Evolutionary conservation across 192 early-diverging fungal genomes (phyloP).

Genomic region (Coemansia sp.): DNA sequence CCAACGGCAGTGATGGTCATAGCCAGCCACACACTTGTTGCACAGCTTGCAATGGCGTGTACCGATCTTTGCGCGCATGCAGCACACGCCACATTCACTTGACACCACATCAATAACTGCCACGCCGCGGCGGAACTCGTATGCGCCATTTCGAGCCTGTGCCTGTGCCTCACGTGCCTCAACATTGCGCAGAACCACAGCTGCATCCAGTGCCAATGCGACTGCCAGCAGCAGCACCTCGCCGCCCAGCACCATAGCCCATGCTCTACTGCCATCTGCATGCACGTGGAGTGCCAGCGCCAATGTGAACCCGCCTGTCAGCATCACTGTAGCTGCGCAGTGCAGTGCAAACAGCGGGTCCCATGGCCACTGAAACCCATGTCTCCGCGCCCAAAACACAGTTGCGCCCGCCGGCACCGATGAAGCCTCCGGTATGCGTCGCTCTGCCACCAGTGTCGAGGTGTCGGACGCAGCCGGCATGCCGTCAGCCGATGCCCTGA

Average conservation of each 20-base stretch:
- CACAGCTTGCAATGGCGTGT: slow-evolving; percentile 57
- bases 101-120: slow-evolving; percentile 34
- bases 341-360: slow-evolving; percentile 49
- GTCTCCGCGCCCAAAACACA: slow-evolving; percentile 42
- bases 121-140: slow-evolving; percentile 38
- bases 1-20: slow-evolving; percentile 42
- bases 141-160: slow-evolving; percentile 27
- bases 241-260: slow-evolving; percentile 19
- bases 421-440: slow-evolving; percentile 23
- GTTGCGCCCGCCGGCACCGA: slow-evolving; percentile 38
- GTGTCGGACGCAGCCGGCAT: slow-evolving; percentile 30
- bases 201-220: slow-evolving; percentile 23
- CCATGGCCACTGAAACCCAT: slow-evolving; percentile 50
- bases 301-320: slow-evolving; percentile 14
- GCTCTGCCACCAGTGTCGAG: slow-evolving; percentile 29
- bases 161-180: slow-evolving; percentile 30
- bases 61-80: slow-evolving; percentile 1
- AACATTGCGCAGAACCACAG: slow-evolving; percentile 18
- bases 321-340: slow-evolving; percentile 23
- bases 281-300: slow-evolving; percentile 29
- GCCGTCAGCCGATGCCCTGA: slow-evolving; percentile 30
- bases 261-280: slow-evolving; percentile 2
- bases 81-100: slow-evolving; percentile 44
- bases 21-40: slow-evolving; percentile 46
- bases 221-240: slow-evolving; percentile 10